Conservation (phyloP, 2,329 filamentous ascomycete species). For the Penicillium crustosum region DNA sequence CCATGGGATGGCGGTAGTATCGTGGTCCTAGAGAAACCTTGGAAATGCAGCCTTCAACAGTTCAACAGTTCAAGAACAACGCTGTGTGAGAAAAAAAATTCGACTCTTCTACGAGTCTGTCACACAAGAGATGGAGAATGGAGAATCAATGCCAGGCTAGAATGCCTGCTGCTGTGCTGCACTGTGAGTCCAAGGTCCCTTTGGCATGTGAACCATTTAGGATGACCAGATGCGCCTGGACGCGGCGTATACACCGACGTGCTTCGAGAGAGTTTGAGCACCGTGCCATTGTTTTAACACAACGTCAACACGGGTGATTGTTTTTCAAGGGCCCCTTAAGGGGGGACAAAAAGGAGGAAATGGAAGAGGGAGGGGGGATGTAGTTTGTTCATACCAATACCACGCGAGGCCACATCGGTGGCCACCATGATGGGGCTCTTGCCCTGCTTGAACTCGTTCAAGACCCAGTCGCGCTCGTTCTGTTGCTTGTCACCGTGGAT, state of each 20-base stretch:
- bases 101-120: slow-evolving; percentile 69
- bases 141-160: slow-evolving; percentile 50
- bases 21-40: slow-evolving; percentile 67
- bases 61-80: slow-evolving; percentile 60
- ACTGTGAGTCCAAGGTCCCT: slow-evolving; percentile 84
- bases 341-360: slow-evolving; percentile 32
- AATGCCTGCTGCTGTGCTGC: slow-evolving; percentile 71
- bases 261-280: slow-evolving; percentile 92
- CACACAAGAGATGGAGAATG: slow-evolving; percentile 69
- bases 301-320: slow-evolving; percentile 51
- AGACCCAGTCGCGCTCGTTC: slow-evolving; percentile 98
- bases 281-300: slow-evolving; percentile 63
- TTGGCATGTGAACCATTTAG: slow-evolving; percentile 71
- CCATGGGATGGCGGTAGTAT: slow-evolving; percentile 56
- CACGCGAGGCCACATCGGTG: slow-evolving; percentile 98
- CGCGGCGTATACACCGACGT: slow-evolving; percentile 86
- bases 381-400: slow-evolving; percentile 95
- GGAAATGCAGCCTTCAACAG: slow-evolving; percentile 75
- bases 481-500: slow-evolving; percentile 99
- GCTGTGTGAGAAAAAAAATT: slow-evolving; percentile 65
- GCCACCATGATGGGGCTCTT: slow-evolving; percentile 99
- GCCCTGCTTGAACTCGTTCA: slow-evolving; percentile 99
- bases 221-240: slow-evolving; percentile 80
- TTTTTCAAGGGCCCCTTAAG: slow-evolving; percentile 36
- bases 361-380: slow-evolving; percentile 45